These are phyloP conservation scores for Keithomyces neogunnii DNA, from an alignment of 2,329 filamentous ascomycete genomes.

Conservation along the genomic window DNA sequence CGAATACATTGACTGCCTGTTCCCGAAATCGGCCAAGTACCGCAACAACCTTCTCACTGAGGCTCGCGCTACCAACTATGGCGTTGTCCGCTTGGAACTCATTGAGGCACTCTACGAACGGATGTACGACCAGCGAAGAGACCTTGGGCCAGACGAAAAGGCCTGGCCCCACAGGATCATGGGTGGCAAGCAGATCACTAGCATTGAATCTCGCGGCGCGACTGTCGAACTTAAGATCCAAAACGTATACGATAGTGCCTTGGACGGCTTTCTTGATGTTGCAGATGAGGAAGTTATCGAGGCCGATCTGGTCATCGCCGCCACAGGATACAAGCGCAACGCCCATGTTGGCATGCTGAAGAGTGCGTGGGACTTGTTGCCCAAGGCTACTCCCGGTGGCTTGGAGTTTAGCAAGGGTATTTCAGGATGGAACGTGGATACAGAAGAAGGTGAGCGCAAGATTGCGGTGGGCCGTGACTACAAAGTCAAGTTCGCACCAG, in stretches of 20 bases:
- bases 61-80: slow-evolving; percentile 85
- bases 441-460: slow-evolving; percentile 30
- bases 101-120: slow-evolving; percentile 83
- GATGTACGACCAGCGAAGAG: slow-evolving; percentile 77
- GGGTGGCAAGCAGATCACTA: slow-evolving; percentile 55
- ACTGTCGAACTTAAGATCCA: slow-evolving; percentile 53
- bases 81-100: slow-evolving; percentile 82
- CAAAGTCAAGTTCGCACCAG: slow-evolving; percentile 60
- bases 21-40: slow-evolving; percentile 52
- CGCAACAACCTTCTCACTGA: slow-evolving; percentile 54
- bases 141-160: slow-evolving; percentile 56
- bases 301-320: slow-evolving; percentile 75
- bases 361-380: slow-evolving; percentile 57
- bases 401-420: slow-evolving; percentile 25
- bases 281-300: slow-evolving; percentile 53
- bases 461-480: slow-evolving; percentile 74
- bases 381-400: slow-evolving; percentile 30
- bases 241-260: slow-evolving; percentile 29
- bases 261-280: slow-evolving; percentile 30
- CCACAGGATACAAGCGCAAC: slow-evolving; percentile 76
- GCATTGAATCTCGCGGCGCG: slow-evolving; percentile 45
- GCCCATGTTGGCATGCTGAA: slow-evolving; percentile 71
- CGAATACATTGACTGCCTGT: slow-evolving; percentile 70
- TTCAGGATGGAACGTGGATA: slow-evolving; percentile 32
- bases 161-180: slow-evolving; percentile 80